These are phyloP conservation scores for Candida smagusa DNA, from an alignment of 1,139 yeast species.

Conservation along the genomic window DNA sequence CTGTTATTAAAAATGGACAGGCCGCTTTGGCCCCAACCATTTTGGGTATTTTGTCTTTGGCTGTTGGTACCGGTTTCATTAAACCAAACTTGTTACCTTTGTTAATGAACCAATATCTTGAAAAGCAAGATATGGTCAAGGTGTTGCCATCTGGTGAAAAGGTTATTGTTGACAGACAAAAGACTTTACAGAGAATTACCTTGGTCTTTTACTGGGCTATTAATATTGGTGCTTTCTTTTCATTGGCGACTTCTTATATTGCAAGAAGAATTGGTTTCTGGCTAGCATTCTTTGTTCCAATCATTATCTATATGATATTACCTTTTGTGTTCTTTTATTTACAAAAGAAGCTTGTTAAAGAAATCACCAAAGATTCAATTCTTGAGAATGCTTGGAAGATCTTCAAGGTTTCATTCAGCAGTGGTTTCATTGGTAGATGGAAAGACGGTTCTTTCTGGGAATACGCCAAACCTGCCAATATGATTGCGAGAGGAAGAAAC, in stretches of 20 bases:
- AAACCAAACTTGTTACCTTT: slow-evolving; percentile 53
- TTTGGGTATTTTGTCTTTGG: slow-evolving; percentile 18
- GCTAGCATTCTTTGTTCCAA: slow-evolving; percentile 67
- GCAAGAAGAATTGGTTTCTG: slow-evolving; percentile 73
- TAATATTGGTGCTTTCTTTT: slow-evolving; percentile 76
- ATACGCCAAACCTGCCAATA: slow-evolving; percentile 50
- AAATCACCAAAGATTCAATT: slow-evolving; percentile 47
- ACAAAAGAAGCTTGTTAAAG: slow-evolving; percentile 34
- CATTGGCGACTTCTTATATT: slow-evolving; percentile 72
- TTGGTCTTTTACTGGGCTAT: slow-evolving; percentile 77
- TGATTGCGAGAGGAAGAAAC: slow-evolving; percentile 42
- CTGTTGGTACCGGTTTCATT: slow-evolving; percentile 46
- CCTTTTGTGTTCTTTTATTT: slow-evolving; percentile 44
- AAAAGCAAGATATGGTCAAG: slow-evolving; percentile 56
- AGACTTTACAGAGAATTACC: slow-evolving; percentile 72
- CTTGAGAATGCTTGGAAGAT: slow-evolving; percentile 43
- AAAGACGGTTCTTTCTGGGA: slow-evolving; percentile 46
- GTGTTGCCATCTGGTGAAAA: slow-evolving; percentile 59
- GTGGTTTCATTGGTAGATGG: slow-evolving; percentile 38
- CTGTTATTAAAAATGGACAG: slow-evolving; percentile 15
- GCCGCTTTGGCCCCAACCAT: slow-evolving; percentile 18
- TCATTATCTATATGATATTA: slow-evolving; percentile 45
- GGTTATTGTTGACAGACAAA: slow-evolving; percentile 68
- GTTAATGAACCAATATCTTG: slow-evolving; percentile 50
- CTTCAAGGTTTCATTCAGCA: slow-evolving; percentile 34